phyloP scores from a whole-genome alignment of 2,329 filamentous ascomycete species.

The Phialophora tarda region DNA sequence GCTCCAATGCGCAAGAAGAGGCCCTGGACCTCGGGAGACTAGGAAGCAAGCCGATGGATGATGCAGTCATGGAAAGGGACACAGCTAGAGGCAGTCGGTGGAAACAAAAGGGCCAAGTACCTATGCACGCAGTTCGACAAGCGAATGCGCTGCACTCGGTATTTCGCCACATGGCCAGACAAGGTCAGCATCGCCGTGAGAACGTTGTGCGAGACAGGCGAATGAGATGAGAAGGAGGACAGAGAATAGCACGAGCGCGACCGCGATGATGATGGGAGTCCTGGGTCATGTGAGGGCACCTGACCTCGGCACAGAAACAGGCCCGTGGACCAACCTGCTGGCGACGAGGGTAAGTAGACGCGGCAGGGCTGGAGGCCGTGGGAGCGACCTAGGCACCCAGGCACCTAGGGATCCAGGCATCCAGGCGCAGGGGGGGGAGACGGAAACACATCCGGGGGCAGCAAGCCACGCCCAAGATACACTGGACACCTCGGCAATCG shows the following conservation, averaged over 20 bases:
- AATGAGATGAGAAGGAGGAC: conserved; percentile 11
- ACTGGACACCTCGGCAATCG: not conserved
- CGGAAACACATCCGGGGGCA: conserved; percentile 1
- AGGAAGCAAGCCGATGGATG: conserved; percentile 24
- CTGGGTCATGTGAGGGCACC: conserved; percentile 16
- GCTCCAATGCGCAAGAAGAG: conserved; percentile 12
- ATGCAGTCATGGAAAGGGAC: conserved; percentile 1
- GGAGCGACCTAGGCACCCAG: not conserved
- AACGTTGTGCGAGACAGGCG: conserved; percentile 8
- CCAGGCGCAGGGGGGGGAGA: not conserved
- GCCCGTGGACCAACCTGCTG: not conserved
- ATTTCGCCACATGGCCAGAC: conserved; percentile 13
- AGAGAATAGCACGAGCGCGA: conserved; percentile 1
- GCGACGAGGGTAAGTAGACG: conserved; percentile 15
- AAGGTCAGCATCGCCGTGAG: conserved; percentile 20
- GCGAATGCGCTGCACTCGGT: not conserved
- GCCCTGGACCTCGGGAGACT: conserved; percentile 15
- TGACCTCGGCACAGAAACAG: not conserved
- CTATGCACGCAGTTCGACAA: not conserved
- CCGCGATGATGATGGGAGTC: not conserved
- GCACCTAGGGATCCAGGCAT: not conserved
- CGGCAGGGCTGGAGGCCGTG: conserved; percentile 8
- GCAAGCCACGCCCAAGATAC: not conserved
- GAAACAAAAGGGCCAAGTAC: conserved; percentile 5
- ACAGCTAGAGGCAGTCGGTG: conserved; percentile 12